Evolutionary conservation across 1,139 yeast species (phyloP).

Genomic region (Pichia sp.): DNA sequence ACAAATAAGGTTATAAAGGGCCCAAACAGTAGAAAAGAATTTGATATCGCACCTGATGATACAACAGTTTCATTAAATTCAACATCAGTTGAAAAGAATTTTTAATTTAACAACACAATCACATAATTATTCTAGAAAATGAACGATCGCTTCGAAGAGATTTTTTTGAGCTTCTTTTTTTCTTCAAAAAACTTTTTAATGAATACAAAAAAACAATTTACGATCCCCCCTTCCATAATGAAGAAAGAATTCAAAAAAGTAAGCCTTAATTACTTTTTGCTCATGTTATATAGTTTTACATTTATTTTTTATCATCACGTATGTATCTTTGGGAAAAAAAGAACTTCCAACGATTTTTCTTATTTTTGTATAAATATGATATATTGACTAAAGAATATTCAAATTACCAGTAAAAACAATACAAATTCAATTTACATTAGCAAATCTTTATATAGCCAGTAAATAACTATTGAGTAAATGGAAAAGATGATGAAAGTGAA

Average conservation of each 20-base stretch:
- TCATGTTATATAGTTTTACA: slow-evolving; percentile 6
- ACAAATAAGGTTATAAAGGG: slow-evolving; percentile 73
- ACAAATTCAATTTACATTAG: background rate
- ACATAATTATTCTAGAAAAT: background rate
- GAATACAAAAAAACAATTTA: background rate
- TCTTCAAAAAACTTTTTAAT: background rate
- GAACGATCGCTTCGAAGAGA: background rate
- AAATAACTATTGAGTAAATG: slow-evolving; percentile 8
- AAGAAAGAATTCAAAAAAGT: background rate
- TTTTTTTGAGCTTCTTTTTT: background rate
- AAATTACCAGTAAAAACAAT: background rate
- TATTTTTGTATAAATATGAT: background rate
- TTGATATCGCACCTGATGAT: slow-evolving; percentile 30
- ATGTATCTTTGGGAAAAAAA: background rate
- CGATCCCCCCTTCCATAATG: background rate
- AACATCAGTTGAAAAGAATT: background rate
- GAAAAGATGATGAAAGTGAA: slow-evolving; percentile 14
- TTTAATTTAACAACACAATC: background rate
- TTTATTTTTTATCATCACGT: background rate
- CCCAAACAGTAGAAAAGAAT: slow-evolving; percentile 27
- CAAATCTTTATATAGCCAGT: background rate
- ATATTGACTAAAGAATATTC: background rate
- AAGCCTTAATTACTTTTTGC: background rate
- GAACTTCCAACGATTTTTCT: background rate
- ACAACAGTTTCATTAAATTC: slow-evolving; percentile 17